Percentiles rank a stretch among this genome's conserved stretches.
Conservation (phyloP, 2,329 filamentous ascomycete genomes). For the Fusarium globosum region DNA sequence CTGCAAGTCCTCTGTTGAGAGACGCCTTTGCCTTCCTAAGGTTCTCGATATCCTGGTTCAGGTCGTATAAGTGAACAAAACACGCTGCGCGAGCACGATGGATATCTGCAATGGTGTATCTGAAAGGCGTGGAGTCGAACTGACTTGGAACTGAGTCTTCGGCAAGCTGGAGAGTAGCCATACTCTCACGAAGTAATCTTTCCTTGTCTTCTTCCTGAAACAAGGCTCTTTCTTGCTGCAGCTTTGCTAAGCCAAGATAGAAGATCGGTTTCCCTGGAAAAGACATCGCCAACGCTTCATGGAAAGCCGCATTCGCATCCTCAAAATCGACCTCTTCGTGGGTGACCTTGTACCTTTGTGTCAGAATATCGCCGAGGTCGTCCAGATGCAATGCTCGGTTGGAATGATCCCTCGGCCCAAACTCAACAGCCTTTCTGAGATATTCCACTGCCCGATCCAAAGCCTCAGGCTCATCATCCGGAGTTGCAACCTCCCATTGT, state of each 20-base stretch:
- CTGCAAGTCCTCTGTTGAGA: not conserved
- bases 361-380: not conserved
- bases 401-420: not conserved
- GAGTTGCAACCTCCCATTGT: not conserved
- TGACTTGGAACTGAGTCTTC: not conserved
- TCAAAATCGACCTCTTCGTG: not conserved
- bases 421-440: not conserved
- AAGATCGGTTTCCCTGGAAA: not conserved
- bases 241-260: not conserved
- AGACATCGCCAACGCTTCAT: not conserved
- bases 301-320: not conserved
- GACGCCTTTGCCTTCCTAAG: not conserved
- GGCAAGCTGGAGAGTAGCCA: not conserved
- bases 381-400: not conserved
- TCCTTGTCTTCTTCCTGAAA: not conserved
- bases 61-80: not conserved
- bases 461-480: rapidly evolving
- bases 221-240: not conserved
- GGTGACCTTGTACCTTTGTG: not conserved
- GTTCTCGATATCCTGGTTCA: not conserved
- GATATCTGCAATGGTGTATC: not conserved
- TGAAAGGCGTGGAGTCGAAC: not conserved
- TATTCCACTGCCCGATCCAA: not conserved
- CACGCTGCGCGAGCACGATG: not conserved
- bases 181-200: not conserved